Percentiles rank a stretch among this genome's conserved stretches.
Conservation (phyloP, 2,329 filamentous ascomycete species). For the Exserohilum rostratum region DNA sequence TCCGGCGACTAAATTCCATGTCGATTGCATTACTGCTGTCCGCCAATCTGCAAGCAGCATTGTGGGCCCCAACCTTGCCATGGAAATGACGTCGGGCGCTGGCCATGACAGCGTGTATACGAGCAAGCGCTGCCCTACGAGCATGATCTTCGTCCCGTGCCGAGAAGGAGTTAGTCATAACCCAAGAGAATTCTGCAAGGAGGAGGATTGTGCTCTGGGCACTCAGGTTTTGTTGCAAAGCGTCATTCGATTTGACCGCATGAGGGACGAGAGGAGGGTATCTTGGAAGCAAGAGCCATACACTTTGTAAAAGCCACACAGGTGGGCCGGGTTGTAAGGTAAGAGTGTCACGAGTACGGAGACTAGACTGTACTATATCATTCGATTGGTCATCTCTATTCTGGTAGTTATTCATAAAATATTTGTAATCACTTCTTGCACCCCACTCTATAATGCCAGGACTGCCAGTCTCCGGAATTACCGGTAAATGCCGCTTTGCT, state of each 20-base stretch:
- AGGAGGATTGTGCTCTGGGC: slow-evolving; percentile 55
- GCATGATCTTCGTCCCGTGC: slow-evolving; percentile 58
- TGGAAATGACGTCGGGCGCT: slow-evolving; percentile 67
- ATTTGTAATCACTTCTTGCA: not conserved
- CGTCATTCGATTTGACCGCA: slow-evolving; percentile 56
- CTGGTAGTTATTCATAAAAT: not conserved
- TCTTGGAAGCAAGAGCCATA: slow-evolving; percentile 39
- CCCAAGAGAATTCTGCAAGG: slow-evolving; percentile 53
- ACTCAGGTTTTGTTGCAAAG: slow-evolving; percentile 59
- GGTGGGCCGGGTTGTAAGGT: not conserved
- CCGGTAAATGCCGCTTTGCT: no score
- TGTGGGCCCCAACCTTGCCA: slow-evolving; percentile 54
- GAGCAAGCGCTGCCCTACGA: slow-evolving; percentile 53
- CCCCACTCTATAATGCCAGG: no score
- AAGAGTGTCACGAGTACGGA: not conserved
- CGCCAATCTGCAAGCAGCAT: slow-evolving; percentile 65
- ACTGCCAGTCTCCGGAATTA: no score
- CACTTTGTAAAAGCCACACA: slow-evolving; percentile 17
- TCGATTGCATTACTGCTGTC: slow-evolving; percentile 70
- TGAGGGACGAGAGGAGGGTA: slow-evolving; percentile 48
- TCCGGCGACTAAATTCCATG: slow-evolving; percentile 65
- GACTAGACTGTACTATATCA: not conserved
- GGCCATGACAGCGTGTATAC: slow-evolving; percentile 64
- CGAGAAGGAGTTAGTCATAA: slow-evolving; percentile 57
- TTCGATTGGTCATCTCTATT: not conserved